Percentiles rank a stretch among this genome's conserved stretches.
These are phyloP conservation scores for Barnettozyma sucrosica DNA, from an alignment of 805 yeast genomes.

Conservation along the genomic window DNA sequence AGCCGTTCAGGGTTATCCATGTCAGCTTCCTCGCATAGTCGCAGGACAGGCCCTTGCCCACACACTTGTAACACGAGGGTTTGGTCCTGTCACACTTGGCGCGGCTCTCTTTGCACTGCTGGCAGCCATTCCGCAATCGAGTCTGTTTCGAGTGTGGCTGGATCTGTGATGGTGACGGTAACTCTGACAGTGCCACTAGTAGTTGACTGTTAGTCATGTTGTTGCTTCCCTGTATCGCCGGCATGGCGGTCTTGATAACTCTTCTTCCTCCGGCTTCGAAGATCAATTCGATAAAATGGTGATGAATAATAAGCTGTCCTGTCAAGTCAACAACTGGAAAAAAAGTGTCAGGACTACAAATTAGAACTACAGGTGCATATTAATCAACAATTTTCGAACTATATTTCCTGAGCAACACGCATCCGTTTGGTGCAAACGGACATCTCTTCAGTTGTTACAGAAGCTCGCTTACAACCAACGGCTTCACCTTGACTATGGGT, in stretches of 20 bases:
- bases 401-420: background rate
- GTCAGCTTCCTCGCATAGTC: constrained; percentile 10
- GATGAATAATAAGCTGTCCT: background rate
- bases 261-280: no score
- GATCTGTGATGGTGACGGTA: background rate
- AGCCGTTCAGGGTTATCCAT: constrained; percentile 8
- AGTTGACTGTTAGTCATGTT: background rate
- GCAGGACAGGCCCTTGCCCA: constrained; percentile 3
- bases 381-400: no score
- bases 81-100: constrained; percentile 9
- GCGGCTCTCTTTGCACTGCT: constrained; percentile 6
- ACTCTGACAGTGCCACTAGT: no score
- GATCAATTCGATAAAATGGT: no score
- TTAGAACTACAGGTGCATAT: no score
- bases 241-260: no score
- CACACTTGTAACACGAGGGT: constrained; percentile 8
- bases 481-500: background rate
- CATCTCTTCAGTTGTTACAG: background rate
- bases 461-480: background rate
- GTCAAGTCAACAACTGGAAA: background rate
- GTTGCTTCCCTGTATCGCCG: background rate
- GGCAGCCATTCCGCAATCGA: constrained; percentile 11
- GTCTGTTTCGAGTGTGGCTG: background rate
- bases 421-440: background rate
- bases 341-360: background rate